A percentile compares a stretch with the other conserved stretches of the same genome.
Conservation (phyloP, 495 filamentous ascomycete genomes). For the Xylaria scruposa region DNA sequence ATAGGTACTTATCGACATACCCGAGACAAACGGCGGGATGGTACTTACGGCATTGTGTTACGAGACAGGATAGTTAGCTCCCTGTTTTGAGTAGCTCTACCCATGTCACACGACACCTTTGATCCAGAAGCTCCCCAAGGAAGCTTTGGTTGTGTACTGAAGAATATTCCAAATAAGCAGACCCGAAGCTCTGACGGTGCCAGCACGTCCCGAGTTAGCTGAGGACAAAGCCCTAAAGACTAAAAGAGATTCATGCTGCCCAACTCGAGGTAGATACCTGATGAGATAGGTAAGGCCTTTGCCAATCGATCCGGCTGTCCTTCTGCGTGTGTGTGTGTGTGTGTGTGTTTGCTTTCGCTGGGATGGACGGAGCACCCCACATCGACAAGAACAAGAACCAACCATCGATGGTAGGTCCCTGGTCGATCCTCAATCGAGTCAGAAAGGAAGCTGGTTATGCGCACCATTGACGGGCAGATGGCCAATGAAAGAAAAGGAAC, state of each 20-base stretch:
- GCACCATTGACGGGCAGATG: slow-evolving; percentile 27
- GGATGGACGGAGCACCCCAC: slow-evolving; percentile 27
- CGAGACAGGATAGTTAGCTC: slow-evolving; percentile 3
- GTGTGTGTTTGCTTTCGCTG: slow-evolving; percentile 7
- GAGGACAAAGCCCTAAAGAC: neutral
- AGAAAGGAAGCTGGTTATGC: slow-evolving; percentile 39
- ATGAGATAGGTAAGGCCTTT: neutral
- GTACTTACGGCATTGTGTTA: slow-evolving; percentile 14
- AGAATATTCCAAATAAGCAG: slow-evolving; percentile 27
- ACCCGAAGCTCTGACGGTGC: slow-evolving; percentile 32
- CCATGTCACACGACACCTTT: slow-evolving; percentile 25
- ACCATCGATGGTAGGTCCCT: slow-evolving; percentile 24
- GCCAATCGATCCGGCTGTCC: slow-evolving; percentile 5
- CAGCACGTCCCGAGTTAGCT: slow-evolving; percentile 20
- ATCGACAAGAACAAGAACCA: slow-evolving; percentile 29
- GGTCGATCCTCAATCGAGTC: slow-evolving; percentile 43
- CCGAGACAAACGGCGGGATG: neutral
- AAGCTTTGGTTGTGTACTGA: slow-evolving; percentile 31
- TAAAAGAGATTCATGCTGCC: slow-evolving; percentile 5
- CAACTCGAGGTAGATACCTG: slow-evolving; percentile 5
- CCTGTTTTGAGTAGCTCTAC: slow-evolving; percentile 12
- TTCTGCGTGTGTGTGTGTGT: neutral
- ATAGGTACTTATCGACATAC: neutral
- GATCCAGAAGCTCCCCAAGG: neutral
- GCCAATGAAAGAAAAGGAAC: slow-evolving; percentile 34